A percentile compares a stretch with the other conserved stretches of the same genome.
phyloP scores from a whole-genome alignment of 345 rosid genomes.

The Syzygium oleosum region DNA sequence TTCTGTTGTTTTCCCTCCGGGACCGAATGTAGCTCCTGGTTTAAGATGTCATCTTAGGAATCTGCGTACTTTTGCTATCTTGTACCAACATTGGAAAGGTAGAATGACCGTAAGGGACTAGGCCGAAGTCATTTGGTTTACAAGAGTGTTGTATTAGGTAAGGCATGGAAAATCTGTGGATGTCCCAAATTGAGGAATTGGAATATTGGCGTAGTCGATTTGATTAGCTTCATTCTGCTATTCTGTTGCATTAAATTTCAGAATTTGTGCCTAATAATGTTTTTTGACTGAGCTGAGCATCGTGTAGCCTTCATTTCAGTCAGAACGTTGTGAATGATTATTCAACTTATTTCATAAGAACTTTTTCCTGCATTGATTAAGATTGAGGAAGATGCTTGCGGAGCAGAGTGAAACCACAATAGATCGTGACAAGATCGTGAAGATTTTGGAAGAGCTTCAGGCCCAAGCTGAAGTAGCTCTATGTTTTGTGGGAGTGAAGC shows the following conservation, averaged over 20 bases:
- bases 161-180: not conserved
- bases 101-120: not conserved
- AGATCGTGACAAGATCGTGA: conserved; percentile 59
- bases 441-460: conserved; percentile 87
- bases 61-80: not conserved
- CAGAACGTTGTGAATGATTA: not conserved
- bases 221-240: not conserved
- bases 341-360: not conserved
- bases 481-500: conserved; percentile 80
- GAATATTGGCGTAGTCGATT: not conserved
- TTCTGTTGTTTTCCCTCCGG: not conserved
- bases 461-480: conserved; percentile 96
- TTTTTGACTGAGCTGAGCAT: not conserved
- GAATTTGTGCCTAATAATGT: not conserved
- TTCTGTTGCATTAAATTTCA: not conserved
- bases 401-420: conserved; percentile 38
- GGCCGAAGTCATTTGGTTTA: not conserved
- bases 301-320: not conserved
- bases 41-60: not conserved
- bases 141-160: not conserved
- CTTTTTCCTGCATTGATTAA: conserved; percentile 19
- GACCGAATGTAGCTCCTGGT: not conserved
- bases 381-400: conserved; percentile 68
- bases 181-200: not conserved
- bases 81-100: not conserved